Base-by-base conservation (phyloP, 805 yeast genomes). In the Pichia exigua region DNA sequence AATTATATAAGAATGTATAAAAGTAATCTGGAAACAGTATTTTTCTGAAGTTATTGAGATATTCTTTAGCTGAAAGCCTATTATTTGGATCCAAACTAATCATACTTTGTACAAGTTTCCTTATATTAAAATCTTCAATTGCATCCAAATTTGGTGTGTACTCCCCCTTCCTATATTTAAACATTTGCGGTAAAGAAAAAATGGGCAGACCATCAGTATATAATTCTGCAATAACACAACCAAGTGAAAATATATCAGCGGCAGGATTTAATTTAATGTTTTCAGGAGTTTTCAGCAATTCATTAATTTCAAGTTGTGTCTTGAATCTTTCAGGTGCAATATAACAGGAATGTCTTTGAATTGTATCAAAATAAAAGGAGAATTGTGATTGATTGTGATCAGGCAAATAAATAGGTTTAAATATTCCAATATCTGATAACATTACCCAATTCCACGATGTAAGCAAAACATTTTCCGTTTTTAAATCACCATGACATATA, bases 381-480 rank as follows among this genome's bases (percentile, higher is more conserved):
- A 87, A 94, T 55, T 86, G 92, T 13, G 91, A 86, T 0, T 98
- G 97, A 61, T 94, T 92, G 58, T 90, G 94, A 57, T 87, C 96
- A 0, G 98, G 97, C 32, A 94, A 68, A 59, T 76, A 81, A 0
- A 81, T 81, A 0, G 99, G 99, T 66, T 94, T 94, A 63, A 84
- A 79, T 1, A 81, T 74, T 2, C 97, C 85, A 69, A 92, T 92
- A 67, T 94, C 99, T 1, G 88, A 73, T 13, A 94, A 65, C 55
- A 83, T 70, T 1, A 83, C 71, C 96, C 97, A 91, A 65, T 88
- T 87, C 87, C 96, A 87, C 28, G 92, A 79, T 0, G 95, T 85
- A 5, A 90, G 83, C 49, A 94, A 69, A 15, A 94, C 77, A 65
- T 94, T 94, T 66, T 94, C 99, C 0, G 92, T 74, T 68, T 94